These are phyloP conservation scores for Fragaria nilgerrensis DNA, from an alignment of 306 rosid species.

Conservation along the genomic window DNA sequence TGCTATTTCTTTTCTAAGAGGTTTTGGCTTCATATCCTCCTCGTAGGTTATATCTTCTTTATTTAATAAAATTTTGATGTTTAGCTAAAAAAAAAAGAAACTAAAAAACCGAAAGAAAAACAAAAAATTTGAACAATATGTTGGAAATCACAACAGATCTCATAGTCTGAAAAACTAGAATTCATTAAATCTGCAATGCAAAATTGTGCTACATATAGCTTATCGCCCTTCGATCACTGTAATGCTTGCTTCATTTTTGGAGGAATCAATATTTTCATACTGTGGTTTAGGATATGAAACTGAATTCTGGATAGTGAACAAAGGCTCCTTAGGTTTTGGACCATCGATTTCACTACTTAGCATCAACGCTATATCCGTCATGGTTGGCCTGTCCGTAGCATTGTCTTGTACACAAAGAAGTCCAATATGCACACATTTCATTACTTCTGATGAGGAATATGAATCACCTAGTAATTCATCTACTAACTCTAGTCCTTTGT, in stretches of 20 bases:
- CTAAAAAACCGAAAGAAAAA: too few species aligned
- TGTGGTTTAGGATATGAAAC: not conserved
- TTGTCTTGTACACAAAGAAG: constrained; percentile 31
- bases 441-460: not conserved
- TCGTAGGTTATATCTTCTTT: too few species aligned
- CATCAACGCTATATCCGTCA: constrained; percentile 17
- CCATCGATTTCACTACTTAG: constrained; percentile 11
- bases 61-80: too few species aligned
- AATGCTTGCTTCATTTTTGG: constrained; percentile 14
- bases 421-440: constrained; percentile 22
- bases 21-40: too few species aligned
- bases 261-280: not conserved
- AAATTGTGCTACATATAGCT: not conserved
- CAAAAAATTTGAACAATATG: too few species aligned
- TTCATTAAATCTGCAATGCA: too few species aligned
- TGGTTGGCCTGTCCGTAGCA: constrained; percentile 26
- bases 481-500: not conserved
- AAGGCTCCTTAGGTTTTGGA: constrained; percentile 18
- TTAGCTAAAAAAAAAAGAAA: too few species aligned
- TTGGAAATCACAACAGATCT: too few species aligned
- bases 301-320: constrained; percentile 10
- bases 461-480: not conserved
- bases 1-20: too few species aligned
- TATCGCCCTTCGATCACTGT: constrained; percentile 8
- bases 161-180: too few species aligned